Percentiles rank a stretch among this genome's conserved stretches.
Evolutionary conservation across 768 basidiomycete species (phyloP).

Genomic region (Rhodosporidiobolus odoratus): DNA sequence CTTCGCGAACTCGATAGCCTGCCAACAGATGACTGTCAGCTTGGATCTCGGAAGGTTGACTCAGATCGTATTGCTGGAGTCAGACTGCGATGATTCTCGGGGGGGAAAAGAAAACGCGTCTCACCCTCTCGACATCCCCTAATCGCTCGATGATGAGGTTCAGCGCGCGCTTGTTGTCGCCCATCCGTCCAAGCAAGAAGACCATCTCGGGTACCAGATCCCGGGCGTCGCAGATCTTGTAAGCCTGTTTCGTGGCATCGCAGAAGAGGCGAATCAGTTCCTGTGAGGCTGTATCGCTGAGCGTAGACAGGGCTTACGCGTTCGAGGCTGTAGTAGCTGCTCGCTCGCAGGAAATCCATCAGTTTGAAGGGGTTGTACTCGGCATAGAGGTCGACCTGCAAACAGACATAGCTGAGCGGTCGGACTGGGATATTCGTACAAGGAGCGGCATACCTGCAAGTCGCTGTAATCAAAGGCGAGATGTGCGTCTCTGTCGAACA

Average conservation of each 20-base stretch:
- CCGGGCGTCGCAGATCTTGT: conserved; percentile 71
- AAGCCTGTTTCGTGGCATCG: conserved; percentile 75
- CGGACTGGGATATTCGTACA: not conserved
- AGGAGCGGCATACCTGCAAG: conserved; percentile 57
- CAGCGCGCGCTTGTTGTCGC: conserved; percentile 90
- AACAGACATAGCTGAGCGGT: not conserved
- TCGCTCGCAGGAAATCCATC: conserved; percentile 85
- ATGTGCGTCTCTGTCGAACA: conserved; percentile 79
- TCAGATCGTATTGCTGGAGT: no score
- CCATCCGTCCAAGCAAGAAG: conserved; percentile 93
- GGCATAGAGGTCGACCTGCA: conserved; percentile 80
- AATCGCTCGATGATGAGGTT: conserved; percentile 90
- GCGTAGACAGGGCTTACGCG: conserved; percentile 51
- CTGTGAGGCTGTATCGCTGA: not conserved
- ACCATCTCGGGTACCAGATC: conserved; percentile 96
- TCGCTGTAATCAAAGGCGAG: conserved; percentile 77
- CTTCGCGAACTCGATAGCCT: conserved; percentile 98
- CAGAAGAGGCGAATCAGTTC: not conserved
- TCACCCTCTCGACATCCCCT: conserved; percentile 80
- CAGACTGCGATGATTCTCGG: no score
- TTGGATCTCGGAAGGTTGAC: no score
- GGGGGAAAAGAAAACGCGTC: conserved; percentile 33
- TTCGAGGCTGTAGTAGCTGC: conserved; percentile 85
- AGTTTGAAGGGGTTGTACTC: conserved; percentile 72
- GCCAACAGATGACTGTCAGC: no score